Percentiles rank a stretch among this genome's conserved stretches.
Evolutionary conservation across 768 basidiomycete species (phyloP).

Genomic region (Gyrodon lividus): DNA sequence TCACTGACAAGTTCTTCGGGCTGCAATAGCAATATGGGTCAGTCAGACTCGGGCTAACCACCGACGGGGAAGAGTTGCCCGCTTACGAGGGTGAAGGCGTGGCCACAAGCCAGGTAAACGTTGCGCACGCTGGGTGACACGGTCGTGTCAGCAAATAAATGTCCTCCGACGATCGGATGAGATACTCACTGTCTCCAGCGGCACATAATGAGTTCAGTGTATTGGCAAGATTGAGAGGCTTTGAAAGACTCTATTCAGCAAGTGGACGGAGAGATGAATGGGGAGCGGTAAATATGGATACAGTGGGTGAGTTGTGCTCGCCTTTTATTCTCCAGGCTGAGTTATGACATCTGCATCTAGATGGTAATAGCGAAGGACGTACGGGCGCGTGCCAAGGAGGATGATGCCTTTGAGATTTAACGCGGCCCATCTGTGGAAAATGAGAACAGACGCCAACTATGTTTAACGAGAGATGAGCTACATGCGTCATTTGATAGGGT

Average conservation of each 20-base stretch:
- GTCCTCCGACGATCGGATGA: background rate
- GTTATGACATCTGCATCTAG: conserved; percentile 26
- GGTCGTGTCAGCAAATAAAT: background rate
- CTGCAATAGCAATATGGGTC: conserved; percentile 18
- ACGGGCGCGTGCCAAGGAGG: conserved; percentile 21
- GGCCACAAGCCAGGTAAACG: conserved; percentile 48
- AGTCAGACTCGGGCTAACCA: conserved; percentile 7
- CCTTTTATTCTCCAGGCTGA: conserved; percentile 28
- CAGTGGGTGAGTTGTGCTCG: conserved; percentile 7
- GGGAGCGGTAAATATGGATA: conserved; percentile 9
- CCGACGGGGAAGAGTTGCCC: background rate
- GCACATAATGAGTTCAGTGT: conserved; percentile 41
- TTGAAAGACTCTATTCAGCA: conserved; percentile 2
- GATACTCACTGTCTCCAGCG: conserved; percentile 51
- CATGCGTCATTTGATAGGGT: conserved; percentile 38
- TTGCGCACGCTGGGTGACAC: conserved; percentile 40
- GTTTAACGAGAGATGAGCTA: conserved; percentile 24
- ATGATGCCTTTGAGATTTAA: conserved; percentile 22
- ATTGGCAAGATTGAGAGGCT: background rate
- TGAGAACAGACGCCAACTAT: conserved; percentile 28
- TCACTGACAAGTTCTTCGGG: conserved; percentile 38
- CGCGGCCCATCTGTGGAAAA: conserved; percentile 24
- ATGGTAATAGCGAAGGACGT: conserved; percentile 17
- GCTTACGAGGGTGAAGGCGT: conserved; percentile 44
- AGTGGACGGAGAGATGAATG: conserved; percentile 8